A percentile compares a stretch with the other conserved stretches of the same genome.
These are phyloP conservation scores for Aspergillus pseudoviridinutans DNA, from an alignment of 2,329 filamentous ascomycete species.

Conservation along the genomic window DNA sequence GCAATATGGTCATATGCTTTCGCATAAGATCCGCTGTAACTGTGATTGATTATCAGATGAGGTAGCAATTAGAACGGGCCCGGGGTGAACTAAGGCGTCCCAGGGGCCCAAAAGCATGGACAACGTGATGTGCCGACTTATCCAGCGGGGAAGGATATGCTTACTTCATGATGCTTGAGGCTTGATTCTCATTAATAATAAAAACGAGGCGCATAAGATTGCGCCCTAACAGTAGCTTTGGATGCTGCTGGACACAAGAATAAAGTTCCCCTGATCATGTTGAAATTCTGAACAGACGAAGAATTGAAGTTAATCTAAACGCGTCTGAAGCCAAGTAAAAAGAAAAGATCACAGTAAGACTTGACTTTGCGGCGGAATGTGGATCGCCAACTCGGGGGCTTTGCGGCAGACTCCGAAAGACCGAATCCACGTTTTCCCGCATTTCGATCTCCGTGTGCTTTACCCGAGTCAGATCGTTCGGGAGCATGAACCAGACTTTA, in stretches of 20 bases:
- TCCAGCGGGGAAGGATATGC: constrained; percentile 14
- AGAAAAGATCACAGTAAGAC: not conserved
- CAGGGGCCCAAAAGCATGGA: not conserved
- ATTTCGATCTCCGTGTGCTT: not conserved
- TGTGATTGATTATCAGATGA: not conserved
- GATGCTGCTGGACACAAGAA: not conserved
- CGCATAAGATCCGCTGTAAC: not conserved
- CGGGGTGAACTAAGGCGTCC: not conserved
- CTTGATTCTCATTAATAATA: not conserved
- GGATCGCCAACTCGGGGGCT: not conserved
- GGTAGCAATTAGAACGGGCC: not conserved
- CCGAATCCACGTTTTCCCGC: too few relatives aligned
- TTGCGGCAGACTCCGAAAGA: too few relatives aligned
- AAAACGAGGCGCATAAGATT: not conserved
- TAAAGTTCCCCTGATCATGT: not conserved
- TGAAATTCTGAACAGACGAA: not conserved
- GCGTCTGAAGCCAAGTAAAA: not conserved
- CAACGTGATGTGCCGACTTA: constrained; percentile 19
- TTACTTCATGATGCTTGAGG: not conserved
- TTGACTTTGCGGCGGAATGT: not conserved
- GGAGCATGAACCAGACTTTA: not conserved
- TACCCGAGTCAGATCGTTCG: not conserved
- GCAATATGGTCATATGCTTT: not conserved
- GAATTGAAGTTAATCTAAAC: not conserved
- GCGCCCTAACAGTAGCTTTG: not conserved